These are phyloP conservation scores for Juglanconis sp. DNA, from an alignment of 2,329 filamentous ascomycete species.

Conservation along the genomic window DNA sequence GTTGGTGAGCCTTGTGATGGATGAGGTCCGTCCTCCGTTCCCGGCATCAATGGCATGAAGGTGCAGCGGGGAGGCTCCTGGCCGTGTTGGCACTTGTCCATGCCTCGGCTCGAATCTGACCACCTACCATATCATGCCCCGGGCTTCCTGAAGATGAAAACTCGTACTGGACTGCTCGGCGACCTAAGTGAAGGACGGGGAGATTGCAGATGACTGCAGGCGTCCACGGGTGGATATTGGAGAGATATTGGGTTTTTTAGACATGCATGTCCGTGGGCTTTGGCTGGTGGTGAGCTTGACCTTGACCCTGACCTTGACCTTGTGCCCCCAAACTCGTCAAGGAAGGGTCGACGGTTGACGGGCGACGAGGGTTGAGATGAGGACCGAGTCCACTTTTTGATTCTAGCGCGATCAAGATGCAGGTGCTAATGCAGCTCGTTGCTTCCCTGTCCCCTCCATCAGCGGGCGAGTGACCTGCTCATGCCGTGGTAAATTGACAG, in stretches of 20 bases:
- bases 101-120: constrained; percentile 2
- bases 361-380: neutral
- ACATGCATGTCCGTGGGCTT: neutral
- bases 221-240: neutral
- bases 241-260: neutral
- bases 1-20: neutral
- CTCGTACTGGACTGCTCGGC: no score
- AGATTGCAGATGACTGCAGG: neutral
- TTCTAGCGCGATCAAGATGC: constrained; percentile 2
- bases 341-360: neutral
- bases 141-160: no score
- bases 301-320: neutral
- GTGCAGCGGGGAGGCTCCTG: constrained; percentile 2
- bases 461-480: neutral
- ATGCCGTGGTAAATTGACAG: neutral
- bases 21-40: neutral
- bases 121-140: neutral
- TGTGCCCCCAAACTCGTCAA: neutral
- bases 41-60: constrained; percentile 9
- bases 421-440: constrained; percentile 7
- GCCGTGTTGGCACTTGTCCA: constrained; percentile 1
- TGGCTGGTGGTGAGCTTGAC: neutral
- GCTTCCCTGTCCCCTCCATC: neutral
- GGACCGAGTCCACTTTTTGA: neutral
- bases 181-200: no score